Base-by-base conservation (phyloP, 768 basidiomycete genomes). In the Leccinum disarticulatum region DNA sequence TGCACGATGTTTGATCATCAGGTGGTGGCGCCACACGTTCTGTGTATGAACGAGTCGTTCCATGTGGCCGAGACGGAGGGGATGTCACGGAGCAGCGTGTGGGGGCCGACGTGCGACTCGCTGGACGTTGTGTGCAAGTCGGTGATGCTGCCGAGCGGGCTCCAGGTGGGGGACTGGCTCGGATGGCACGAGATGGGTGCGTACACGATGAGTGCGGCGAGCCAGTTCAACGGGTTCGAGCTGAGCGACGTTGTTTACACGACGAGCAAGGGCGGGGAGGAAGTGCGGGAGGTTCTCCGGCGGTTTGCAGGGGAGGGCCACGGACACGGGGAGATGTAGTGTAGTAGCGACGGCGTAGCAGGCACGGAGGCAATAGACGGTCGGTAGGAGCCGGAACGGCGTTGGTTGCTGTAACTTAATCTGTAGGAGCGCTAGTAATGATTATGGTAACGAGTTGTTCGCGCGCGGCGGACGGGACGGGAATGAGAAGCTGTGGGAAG, bases 101-200 rank as follows among this genome's bases (percentile, higher is more conserved):
- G 97, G 97, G 97, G 97, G 13, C 97, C 96, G 49, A 99, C 97
- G 9, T 98, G 96, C 81, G 97, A 98, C 72, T 93, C 92, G 35
- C 93, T 99, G 69, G 97, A 99, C 77, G 90, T 91, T 71, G 94
- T 99, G 58, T 88, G 81, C 69, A 80, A 81, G 65, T 80, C 77
- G 59, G 80, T 80, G 55, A 79, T 74, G 68, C 80, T 91, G 62
- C 94, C 92, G 4, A 75, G 75, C 31, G 81, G 81, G 1, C 80
- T 98, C 55, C 81, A 83, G 60, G 94, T 97, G 7, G 97, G 97
- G 7, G 97, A 99, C 73, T 99, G 97, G 97, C 83, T 99, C 17
- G 91, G 90, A n/a, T 99, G 95, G 77, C 87, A 88, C 58, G 88
- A 93, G 71, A 98, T 99, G 97, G 97, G 97, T 31, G 97, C 97